phyloP scores from a whole-genome alignment of 2,329 filamentous ascomycete genomes.

The Raffaelea deltoideospora region DNA sequence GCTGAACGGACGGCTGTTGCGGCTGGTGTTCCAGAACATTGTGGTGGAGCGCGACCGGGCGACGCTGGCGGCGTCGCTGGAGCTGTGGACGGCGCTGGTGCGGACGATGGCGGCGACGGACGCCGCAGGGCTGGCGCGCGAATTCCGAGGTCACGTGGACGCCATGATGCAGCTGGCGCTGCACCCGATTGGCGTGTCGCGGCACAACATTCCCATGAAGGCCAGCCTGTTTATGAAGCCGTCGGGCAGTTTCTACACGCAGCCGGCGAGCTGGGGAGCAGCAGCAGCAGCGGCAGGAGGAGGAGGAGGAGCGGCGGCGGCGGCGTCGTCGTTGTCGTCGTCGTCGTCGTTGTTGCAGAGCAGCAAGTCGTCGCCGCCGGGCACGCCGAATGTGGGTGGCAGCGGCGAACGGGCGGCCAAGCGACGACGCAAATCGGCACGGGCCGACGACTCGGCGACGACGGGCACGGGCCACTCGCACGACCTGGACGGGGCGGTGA shows the following conservation, averaged over 20 bases:
- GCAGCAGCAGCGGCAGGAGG: too few species aligned
- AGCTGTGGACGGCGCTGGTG: slow-evolving; percentile 74
- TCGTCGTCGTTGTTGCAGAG: not conserved
- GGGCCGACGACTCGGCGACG: slow-evolving; percentile 52
- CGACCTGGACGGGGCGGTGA: slow-evolving; percentile 96
- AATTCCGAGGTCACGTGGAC: slow-evolving; percentile 62
- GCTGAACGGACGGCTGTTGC: slow-evolving; percentile 79
- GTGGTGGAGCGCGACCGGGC: slow-evolving; percentile 80
- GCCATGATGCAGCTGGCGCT: slow-evolving; percentile 74
- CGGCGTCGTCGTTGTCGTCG: too few species aligned
- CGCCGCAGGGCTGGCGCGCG: slow-evolving; percentile 48
- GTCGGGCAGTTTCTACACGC: slow-evolving; percentile 69
- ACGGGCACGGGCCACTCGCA: slow-evolving; percentile 54
- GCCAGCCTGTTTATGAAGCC: slow-evolving; percentile 79
- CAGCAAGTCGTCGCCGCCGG: slow-evolving; percentile 34
- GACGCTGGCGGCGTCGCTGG: slow-evolving; percentile 67
- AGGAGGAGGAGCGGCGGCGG: too few species aligned
- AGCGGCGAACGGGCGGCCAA: slow-evolving; percentile 49
- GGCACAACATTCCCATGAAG: slow-evolving; percentile 88
- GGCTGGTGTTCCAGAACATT: slow-evolving; percentile 88
- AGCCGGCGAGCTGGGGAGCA: slow-evolving; percentile 25
- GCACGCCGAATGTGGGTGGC: slow-evolving; percentile 19
- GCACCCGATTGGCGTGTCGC: slow-evolving; percentile 81
- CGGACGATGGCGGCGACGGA: slow-evolving; percentile 46
- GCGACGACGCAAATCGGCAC: slow-evolving; percentile 72